Evolutionary conservation across 805 yeast species (phyloP).

Genomic region (Yarrowia hollandica): DNA sequence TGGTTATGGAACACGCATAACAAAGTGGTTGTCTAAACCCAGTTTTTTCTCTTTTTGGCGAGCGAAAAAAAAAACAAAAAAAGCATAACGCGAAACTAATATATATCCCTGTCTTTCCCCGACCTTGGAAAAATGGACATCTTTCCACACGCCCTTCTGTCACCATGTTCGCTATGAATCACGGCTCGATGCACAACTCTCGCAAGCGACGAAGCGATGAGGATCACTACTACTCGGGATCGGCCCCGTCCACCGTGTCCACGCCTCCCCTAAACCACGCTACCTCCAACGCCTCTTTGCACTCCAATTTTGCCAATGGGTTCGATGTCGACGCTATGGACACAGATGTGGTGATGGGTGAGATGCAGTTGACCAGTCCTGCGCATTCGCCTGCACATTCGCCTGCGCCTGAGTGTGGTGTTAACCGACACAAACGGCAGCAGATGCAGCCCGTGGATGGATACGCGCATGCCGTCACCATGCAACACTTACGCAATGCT

Average conservation of each 20-base stretch:
- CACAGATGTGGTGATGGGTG: background rate
- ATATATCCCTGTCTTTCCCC: conserved; percentile 9
- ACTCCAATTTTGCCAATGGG: conserved; percentile 1
- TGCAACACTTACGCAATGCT: background rate
- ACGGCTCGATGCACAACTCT: conserved; percentile 21
- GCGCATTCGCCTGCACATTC: background rate
- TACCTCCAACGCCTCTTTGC: background rate
- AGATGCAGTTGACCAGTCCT: conserved; percentile 3
- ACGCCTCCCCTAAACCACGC: background rate
- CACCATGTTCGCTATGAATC: conserved; percentile 21
- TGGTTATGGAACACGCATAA: too few relatives aligned
- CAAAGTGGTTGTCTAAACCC: too few relatives aligned
- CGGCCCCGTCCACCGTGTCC: background rate
- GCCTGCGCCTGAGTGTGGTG: background rate
- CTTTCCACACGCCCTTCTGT: background rate
- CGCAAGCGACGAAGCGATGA: conserved; percentile 18
- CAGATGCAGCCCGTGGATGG: conserved; percentile 5
- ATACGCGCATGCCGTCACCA: conserved; percentile 3
- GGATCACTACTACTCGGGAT: background rate
- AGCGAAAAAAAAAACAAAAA: too few relatives aligned
- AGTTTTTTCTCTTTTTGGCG: too few relatives aligned
- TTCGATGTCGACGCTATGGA: background rate
- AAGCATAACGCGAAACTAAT: conserved; percentile 25
- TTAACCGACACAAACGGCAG: background rate
- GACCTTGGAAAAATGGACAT: background rate